These are phyloP conservation scores for Acer saccharum DNA, from an alignment of 345 rosid species.

Conservation along the genomic window DNA sequence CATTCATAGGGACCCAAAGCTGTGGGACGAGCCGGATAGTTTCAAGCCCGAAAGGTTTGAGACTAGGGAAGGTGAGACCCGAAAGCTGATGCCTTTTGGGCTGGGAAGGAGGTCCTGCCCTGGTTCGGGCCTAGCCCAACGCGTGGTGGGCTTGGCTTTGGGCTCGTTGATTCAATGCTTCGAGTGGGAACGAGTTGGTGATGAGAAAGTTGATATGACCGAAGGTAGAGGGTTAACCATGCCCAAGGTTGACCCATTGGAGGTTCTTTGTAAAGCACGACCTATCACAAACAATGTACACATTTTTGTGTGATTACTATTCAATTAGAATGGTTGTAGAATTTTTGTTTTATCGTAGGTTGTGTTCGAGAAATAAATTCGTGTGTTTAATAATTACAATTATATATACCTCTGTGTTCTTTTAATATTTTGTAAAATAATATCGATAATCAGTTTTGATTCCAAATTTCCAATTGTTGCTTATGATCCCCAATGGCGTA, in stretches of 20 bases:
- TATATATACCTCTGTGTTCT: no score
- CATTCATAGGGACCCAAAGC: slow-evolving; percentile 48
- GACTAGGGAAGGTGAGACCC: slow-evolving; percentile 7
- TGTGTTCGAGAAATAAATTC: no score
- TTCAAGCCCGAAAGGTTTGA: slow-evolving; percentile 57
- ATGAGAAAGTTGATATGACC: slow-evolving; percentile 37
- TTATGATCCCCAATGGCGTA: no score
- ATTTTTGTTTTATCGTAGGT: no score
- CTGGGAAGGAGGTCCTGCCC: slow-evolving; percentile 53
- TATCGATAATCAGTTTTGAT: no score
- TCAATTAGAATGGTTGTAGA: no score
- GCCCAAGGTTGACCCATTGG: slow-evolving; percentile 10
- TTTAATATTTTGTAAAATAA: no score
- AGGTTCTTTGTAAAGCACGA: no score
- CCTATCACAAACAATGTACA: no score
- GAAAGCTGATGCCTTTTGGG: slow-evolving; percentile 43
- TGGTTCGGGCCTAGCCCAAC: slow-evolving; percentile 40
- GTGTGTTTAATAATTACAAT: no score
- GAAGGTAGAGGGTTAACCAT: slow-evolving; percentile 39
- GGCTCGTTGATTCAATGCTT: slow-evolving; percentile 47
- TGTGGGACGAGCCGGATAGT: slow-evolving; percentile 45
- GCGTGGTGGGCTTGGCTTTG: slow-evolving; percentile 34
- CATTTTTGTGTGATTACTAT: no score
- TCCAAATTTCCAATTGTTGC: no score
- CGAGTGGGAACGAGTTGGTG: slow-evolving; percentile 43